A percentile compares a stretch with the other conserved stretches of the same genome.
Conservation (phyloP, 148 eudicot species). For the Pouteria glomerata region DNA sequence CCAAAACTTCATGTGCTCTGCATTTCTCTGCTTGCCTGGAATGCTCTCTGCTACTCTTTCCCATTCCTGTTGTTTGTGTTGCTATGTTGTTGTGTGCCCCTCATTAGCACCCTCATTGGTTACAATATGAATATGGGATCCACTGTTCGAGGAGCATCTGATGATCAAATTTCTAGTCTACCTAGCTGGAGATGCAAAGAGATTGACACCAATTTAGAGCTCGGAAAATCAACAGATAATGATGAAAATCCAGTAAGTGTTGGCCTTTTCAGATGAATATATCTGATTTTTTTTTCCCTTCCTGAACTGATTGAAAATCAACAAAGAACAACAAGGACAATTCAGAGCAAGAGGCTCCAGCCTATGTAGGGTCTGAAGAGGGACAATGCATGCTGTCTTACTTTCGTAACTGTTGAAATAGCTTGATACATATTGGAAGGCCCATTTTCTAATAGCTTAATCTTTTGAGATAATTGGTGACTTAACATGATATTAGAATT, state of each 20-base stretch:
- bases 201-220: slow-evolving; percentile 26
- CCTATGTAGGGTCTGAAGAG: no score
- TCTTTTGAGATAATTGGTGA: no score
- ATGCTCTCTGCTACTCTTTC: slow-evolving; percentile 76
- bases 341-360: no score
- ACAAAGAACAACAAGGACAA: no score
- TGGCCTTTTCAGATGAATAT: no score
- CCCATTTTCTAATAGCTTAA: no score
- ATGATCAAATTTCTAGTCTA: slow-evolving; percentile 60
- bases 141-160: slow-evolving; percentile 66
- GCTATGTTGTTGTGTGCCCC: slow-evolving; percentile 75
- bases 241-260: slow-evolving; percentile 50
- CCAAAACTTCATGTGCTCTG: slow-evolving; percentile 75
- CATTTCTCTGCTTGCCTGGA: slow-evolving; percentile 63
- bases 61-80: slow-evolving; percentile 77
- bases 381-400: no score
- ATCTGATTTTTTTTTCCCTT: no score
- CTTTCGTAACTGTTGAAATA: no score
- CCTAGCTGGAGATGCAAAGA: slow-evolving; percentile 65
- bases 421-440: no score
- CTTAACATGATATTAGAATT: no score
- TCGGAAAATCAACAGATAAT: slow-evolving; percentile 24
- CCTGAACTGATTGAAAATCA: no score
- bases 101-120: slow-evolving; percentile 60
- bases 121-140: slow-evolving; percentile 74